Base-by-base conservation (phyloP, 2,329 filamentous ascomycete genomes). In the Emmonsiellopsis sp. region DNA sequence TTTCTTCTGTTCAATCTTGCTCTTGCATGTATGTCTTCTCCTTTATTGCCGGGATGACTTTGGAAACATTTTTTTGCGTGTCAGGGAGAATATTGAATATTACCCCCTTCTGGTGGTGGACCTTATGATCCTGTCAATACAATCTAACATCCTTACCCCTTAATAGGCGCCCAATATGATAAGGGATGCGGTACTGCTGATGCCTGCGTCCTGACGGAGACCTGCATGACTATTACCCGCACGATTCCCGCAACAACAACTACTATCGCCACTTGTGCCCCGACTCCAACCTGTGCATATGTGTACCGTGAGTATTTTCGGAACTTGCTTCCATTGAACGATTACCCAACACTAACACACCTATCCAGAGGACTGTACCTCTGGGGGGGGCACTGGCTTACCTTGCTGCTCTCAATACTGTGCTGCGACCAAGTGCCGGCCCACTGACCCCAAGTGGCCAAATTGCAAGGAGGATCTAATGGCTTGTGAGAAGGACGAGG, bases 371-470 rank as follows among this genome's bases (percentile, higher is more conserved):
- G 36, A 17, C 11, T 49, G 47, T 40, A n/a, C 36, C 11, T 49
- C 47, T 8, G 47, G 47, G 11, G 47, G 47, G 31, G 47, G 47
- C 17, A 4, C 14, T 17, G 34, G 13, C 11, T 31, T 49, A 31
- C 21, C 21, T 27, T 49, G 47, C 36, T 49, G 47, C 21, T 49
- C 47, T 27, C n/a, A 14, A 6, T 49, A 49, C 47, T 49, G 47
- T 13, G 47, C 47, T 14, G 47, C 47, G 32, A 49, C 47, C 47
- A 49, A 49, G n/a, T 49, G 47, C 36, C 39, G 47, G 32, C 36
- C 36, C 9, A 49, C 47, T 13, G 47, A 49, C 27, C 47, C 47
- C 34, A 49, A 49, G 47, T 49, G 47, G 47, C 47, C 47, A 31
- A 32, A 40, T n/a, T 49, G 47, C 36, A 34, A 49, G 21, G 47